Evolutionary conservation across 1,284 basidiomycete genomes (phyloP), one percentile per base, ranked within the genome.

Genomic region (Puccinia triticina): DNA sequence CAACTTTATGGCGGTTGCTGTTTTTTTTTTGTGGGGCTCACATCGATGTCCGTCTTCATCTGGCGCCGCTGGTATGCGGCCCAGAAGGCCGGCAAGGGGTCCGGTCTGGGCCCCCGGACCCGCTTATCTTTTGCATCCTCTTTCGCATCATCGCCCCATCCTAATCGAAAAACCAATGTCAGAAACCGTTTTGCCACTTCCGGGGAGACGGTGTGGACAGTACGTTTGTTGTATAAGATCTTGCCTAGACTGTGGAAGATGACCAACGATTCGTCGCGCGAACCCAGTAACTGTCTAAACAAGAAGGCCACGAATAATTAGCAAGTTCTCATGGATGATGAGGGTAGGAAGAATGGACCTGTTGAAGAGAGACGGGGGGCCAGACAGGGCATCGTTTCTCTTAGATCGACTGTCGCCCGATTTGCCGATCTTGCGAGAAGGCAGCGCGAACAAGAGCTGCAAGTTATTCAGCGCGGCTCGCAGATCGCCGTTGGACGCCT

Each of bases 231-330:
- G 87, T 96, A 99, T 74, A 99, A 87, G 1, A 98, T 90, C 88
- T 94, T 96, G 8, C 96, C 97, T 53, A 99, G 88, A 10, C 98
- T 89, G 88, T 98, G 97, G 85, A 98, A 99, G 57, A 99, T 88
- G 2, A 91, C 92, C 12, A 99, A 88, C 80, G 92, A 93, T 84
- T 94, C 92, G 85, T 98, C 96, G 73, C 94, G 89, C 77, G 92
- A 88, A 23, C 93, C 93, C 0, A 95, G 89, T 12, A 85, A 82
- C 21, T 84, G 83, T 4, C 1, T 91, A 90, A 85, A 94, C 92
- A 84, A 95, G 40, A 40, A 61, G 29, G 23, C 88, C 89, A 69
- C 10, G 18, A 12, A 16, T 46, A 55, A 83, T 82, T 78, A 82
- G 50, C 32, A 64, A 32, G n/a, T 57, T 8, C 34, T 18, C 21